These are phyloP conservation scores for Verticillium longisporum DNA, from an alignment of 2,329 filamentous ascomycete species.

Conservation along the genomic window DNA sequence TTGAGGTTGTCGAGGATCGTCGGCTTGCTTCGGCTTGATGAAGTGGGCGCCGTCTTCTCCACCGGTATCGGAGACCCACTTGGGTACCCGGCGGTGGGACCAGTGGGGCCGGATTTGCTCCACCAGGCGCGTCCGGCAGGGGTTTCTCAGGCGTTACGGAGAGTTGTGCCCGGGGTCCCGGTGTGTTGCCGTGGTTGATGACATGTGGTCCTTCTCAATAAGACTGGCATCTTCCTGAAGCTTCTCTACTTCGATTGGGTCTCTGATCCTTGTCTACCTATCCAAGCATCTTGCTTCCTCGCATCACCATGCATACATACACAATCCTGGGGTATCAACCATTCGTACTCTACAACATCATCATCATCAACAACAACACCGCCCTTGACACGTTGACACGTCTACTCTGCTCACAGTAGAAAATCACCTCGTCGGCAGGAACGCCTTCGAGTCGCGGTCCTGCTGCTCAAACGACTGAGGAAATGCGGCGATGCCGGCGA, in stretches of 20 bases:
- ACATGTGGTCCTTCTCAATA: no score
- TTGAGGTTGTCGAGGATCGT: neutral
- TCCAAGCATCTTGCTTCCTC: no score
- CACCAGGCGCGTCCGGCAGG: neutral
- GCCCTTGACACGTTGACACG: neutral
- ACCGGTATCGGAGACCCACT: neutral
- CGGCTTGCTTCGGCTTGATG: neutral
- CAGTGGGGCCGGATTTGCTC: neutral
- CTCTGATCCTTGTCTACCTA: no score
- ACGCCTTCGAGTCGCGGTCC: conserved; percentile 59
- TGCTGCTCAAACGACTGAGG: conserved; percentile 63
- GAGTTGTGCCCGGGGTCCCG: no score
- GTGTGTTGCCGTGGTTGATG: no score
- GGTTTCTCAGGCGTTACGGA: no score
- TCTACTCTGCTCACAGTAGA: neutral
- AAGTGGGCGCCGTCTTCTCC: neutral
- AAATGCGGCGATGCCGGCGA: conserved; percentile 73
- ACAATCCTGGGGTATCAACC: no score
- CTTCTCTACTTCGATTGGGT: no score
- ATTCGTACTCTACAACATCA: no score
- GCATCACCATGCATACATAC: no score
- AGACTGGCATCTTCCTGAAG: no score
- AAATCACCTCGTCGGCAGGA: conserved; percentile 41
- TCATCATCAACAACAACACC: no score
- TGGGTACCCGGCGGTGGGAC: neutral